These are phyloP conservation scores for Auricularia sp. DNA, from an alignment of 768 basidiomycete genomes.

Conservation along the genomic window DNA sequence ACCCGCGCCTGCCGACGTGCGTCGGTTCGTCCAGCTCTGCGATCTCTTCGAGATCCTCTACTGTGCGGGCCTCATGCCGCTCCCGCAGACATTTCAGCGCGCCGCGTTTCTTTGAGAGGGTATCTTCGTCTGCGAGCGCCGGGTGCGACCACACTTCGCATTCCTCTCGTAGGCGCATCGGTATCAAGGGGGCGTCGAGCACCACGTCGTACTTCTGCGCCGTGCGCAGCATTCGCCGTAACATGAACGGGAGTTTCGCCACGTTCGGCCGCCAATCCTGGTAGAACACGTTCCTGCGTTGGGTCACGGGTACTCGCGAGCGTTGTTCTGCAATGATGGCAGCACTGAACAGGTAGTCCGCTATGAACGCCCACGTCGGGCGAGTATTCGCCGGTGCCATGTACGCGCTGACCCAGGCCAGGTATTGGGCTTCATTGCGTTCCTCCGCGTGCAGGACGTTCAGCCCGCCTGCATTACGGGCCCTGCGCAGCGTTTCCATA, in stretches of 20 bases:
- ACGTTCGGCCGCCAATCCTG: not conserved
- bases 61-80: not conserved
- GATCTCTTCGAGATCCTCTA: not conserved
- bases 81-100: not conserved
- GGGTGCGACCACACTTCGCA: not conserved
- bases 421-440: constrained; percentile 6
- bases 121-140: not conserved
- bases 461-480: not conserved
- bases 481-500: too few relatives aligned
- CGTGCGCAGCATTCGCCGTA: not conserved
- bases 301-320: too few relatives aligned
- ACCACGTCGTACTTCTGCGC: not conserved
- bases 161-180: too few relatives aligned
- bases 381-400: constrained; percentile 8
- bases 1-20: not conserved
- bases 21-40: too few relatives aligned
- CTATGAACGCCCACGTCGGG: constrained; percentile 20
- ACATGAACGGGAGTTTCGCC: not conserved
- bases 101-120: not conserved
- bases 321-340: not conserved
- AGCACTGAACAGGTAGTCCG: constrained; percentile 11
- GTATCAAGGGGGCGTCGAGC: not conserved
- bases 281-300: not conserved
- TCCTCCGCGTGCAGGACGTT: constrained; percentile 2
- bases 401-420: constrained; percentile 12